Evolutionary conservation across 495 filamentous ascomycete species (phyloP).

Genomic region (Neurospora sp.): DNA sequence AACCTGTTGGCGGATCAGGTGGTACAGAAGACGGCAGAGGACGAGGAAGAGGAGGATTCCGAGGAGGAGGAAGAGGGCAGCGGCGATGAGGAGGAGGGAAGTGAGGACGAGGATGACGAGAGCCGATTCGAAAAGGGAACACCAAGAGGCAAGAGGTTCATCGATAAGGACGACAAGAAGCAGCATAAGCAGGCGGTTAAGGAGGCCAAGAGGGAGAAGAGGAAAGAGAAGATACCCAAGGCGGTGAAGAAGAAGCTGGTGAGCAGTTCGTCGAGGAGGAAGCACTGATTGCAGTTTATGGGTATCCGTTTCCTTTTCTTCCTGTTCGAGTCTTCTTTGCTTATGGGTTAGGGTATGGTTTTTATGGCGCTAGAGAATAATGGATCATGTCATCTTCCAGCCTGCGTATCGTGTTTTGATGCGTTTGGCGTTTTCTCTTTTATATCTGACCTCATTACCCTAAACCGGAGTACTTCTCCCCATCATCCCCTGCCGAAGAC

Average conservation of each 20-base stretch:
- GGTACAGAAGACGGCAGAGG: conserved; percentile 29
- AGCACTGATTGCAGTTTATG: conserved; percentile 17
- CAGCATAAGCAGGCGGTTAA: conserved; percentile 85
- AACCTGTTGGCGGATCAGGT: conserved; percentile 66
- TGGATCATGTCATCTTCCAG: background rate
- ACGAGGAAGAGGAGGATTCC: conserved; percentile 26
- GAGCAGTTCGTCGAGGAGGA: conserved; percentile 25
- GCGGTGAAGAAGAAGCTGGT: conserved; percentile 79
- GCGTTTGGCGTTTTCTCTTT: background rate
- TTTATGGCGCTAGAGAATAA: background rate
- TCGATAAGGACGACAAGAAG: conserved; percentile 84
- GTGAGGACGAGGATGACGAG: conserved; percentile 25
- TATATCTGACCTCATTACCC: background rate
- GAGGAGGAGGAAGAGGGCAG: conserved; percentile 37
- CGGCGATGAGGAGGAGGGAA: conserved; percentile 26
- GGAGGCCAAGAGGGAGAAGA: conserved; percentile 83
- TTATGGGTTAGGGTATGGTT: background rate
- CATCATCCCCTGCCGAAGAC: background rate
- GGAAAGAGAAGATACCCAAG: conserved; percentile 94
- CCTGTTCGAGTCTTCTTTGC: background rate
- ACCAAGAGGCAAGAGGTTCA: conserved; percentile 79
- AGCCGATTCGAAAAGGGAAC: conserved; percentile 50
- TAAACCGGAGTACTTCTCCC: background rate
- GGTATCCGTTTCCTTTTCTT: background rate
- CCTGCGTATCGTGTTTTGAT: background rate